A percentile compares a stretch with the other conserved stretches of the same genome.
Conservation (phyloP, 495 filamentous ascomycete genomes). For the Amniculicola lignicola region DNA sequence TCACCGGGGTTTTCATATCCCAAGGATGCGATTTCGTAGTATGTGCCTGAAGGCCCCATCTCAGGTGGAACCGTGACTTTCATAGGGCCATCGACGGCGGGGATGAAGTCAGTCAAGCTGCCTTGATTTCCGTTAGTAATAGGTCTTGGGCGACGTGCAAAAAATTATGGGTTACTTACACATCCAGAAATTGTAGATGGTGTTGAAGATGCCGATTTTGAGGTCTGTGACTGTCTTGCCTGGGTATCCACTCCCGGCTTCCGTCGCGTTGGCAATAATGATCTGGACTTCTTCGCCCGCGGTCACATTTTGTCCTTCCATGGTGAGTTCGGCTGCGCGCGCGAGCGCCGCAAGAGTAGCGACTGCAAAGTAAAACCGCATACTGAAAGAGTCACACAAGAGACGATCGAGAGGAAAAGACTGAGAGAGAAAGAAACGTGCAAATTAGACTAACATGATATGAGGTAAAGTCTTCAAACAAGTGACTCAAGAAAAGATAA, state of each 20-base stretch:
- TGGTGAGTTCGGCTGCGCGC: neutral
- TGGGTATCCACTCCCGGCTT: neutral
- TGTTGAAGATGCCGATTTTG: neutral
- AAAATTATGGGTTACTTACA: neutral
- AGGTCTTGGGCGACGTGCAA: too few species aligned
- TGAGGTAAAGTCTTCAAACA: too few species aligned
- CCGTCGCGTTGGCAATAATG: neutral
- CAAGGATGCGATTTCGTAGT: neutral
- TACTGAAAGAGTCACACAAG: too few species aligned
- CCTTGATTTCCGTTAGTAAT: too few species aligned
- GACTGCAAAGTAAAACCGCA: too few species aligned
- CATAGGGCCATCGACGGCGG: neutral
- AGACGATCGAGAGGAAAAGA: too few species aligned
- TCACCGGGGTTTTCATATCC: neutral
- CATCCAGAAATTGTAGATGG: neutral
- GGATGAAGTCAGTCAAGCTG: slow-evolving; percentile 1
- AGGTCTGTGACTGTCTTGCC: neutral
- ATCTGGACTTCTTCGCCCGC: neutral
- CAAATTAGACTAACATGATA: too few species aligned
- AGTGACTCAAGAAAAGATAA: too few species aligned
- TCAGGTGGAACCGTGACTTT: neutral
- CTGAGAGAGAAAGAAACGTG: too few species aligned
- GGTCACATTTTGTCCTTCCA: neutral
- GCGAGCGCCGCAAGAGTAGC: too few species aligned
- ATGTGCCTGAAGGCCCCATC: neutral